Evolutionary conservation across 306 rosid species (phyloP).

Genomic region (Castanea mollissima): DNA sequence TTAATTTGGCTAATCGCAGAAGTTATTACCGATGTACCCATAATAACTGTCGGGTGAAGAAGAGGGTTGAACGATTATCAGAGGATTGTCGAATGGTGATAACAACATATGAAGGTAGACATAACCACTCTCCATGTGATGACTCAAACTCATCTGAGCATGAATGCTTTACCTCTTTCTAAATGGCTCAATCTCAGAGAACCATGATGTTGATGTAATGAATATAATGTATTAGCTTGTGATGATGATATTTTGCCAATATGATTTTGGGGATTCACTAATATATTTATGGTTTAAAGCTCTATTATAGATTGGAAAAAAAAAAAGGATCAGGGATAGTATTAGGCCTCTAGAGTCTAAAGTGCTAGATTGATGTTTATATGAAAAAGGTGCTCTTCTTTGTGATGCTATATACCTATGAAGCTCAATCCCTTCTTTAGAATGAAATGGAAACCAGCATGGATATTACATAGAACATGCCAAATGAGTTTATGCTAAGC

Average conservation of each 20-base stretch:
- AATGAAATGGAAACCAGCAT: too few species aligned
- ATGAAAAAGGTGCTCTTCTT: too few species aligned
- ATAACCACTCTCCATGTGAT: constrained; percentile 91
- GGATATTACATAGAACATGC: too few species aligned
- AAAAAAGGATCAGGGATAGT: not conserved
- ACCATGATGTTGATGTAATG: not conserved
- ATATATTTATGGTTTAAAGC: not conserved
- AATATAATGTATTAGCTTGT: not conserved
- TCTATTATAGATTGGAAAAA: not conserved
- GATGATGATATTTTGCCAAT: not conserved
- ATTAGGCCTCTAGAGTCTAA: not conserved
- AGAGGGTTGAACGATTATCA: constrained; percentile 89
- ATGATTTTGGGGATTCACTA: not conserved
- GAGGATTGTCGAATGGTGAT: constrained; percentile 99
- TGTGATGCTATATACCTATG: too few species aligned
- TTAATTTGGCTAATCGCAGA: constrained; percentile 38
- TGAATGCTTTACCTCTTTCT: constrained; percentile 84
- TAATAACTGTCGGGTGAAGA: constrained; percentile 89
- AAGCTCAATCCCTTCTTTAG: too few species aligned
- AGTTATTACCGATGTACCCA: constrained; percentile 96
- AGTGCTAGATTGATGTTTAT: too few species aligned
- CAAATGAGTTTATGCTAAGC: too few species aligned
- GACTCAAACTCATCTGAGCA: constrained; percentile 88
- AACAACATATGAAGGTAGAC: constrained; percentile 98
- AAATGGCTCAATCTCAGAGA: constrained; percentile 4